Base-by-base conservation (phyloP, 164 flowering plant genomes). In the Aristolochia fimbriata region DNA sequence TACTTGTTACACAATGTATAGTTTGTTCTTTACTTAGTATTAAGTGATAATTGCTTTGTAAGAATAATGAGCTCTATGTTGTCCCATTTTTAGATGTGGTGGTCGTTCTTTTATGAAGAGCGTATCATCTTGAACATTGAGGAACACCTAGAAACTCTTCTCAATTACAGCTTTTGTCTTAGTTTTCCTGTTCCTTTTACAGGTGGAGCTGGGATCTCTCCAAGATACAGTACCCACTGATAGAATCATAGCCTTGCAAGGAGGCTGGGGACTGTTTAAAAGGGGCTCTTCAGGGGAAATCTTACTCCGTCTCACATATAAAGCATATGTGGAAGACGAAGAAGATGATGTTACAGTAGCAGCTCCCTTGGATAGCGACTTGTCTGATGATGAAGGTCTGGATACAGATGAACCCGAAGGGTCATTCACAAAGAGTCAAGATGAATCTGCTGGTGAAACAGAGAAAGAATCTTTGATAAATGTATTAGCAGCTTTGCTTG, bases 291-390 rank as follows among this genome's bases (percentile, higher is more conserved):
- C 78, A 57, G 99, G 99, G 51, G 96, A 93, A 72, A 72, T 93
- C 60, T 71, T 93, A 47, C 81, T 93, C 64, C 81, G 99, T 20
- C 68, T 93, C 55, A 93, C 99, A 55, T 90, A 90, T 68, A 90
- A 90, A 76, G 97, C 94, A 58, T 90, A 90, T 70, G 99, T 93
- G 15, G 97, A 90, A 77, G 99, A 93, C 72, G 99, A 93, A 80
- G 99, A 90, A 64, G 99, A 90, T 76, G 98, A 86, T 65, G 72
- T 60, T 51, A 53, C 64, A 48, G 68, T 47, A 65, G 65, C 31
- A 17, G 73, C 73, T 47, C 66, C 71, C 20, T 46, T 61, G 46
- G 82, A 83, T 63, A 63, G 74, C 7, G 92, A 85, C 73, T 70
- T 47, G 24, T 82, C 89, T 37, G 90, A 87, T 71, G 96, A 90